phyloP scores from a whole-genome alignment of 139 green algal species.

The Closterium sp. region DNA sequence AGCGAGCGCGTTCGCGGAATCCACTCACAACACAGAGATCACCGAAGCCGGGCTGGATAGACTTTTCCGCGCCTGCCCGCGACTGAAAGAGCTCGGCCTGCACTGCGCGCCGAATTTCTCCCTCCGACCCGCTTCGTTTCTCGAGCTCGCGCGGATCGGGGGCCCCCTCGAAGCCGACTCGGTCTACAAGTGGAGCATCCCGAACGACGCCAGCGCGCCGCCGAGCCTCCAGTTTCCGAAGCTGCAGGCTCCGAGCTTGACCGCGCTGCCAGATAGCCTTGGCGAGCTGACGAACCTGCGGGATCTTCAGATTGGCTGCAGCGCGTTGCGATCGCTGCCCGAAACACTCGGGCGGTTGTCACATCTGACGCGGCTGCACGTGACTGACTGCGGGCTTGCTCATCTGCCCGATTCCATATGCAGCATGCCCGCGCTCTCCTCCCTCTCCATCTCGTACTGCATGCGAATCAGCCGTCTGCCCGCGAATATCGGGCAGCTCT shows the following conservation, averaged over 20 bases:
- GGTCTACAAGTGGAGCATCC: neutral
- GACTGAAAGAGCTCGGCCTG: neutral
- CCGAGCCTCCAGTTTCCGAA: neutral
- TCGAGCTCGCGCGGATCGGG: neutral
- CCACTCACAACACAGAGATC: neutral
- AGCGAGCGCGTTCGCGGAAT: neutral
- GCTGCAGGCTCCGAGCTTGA: neutral
- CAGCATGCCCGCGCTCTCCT: neutral
- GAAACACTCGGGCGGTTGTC: neutral
- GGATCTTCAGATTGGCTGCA: neutral
- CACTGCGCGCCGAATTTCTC: neutral
- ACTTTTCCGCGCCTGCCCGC: neutral
- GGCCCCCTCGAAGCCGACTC: neutral
- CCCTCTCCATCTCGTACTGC: neutral
- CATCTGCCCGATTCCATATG: neutral
- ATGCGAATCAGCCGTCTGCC: neutral
- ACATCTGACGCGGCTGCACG: neutral
- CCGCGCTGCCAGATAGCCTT: neutral
- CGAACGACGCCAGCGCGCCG: neutral
- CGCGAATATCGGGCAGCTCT: neutral
- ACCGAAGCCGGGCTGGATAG: neutral
- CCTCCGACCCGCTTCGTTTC: neutral
- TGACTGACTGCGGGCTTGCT: neutral
- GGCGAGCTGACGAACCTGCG: neutral
- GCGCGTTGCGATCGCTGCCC: neutral